These are phyloP conservation scores for Pythium dissimile DNA, from an alignment of 352 stramenopile genomes.

Conservation along the genomic window DNA sequence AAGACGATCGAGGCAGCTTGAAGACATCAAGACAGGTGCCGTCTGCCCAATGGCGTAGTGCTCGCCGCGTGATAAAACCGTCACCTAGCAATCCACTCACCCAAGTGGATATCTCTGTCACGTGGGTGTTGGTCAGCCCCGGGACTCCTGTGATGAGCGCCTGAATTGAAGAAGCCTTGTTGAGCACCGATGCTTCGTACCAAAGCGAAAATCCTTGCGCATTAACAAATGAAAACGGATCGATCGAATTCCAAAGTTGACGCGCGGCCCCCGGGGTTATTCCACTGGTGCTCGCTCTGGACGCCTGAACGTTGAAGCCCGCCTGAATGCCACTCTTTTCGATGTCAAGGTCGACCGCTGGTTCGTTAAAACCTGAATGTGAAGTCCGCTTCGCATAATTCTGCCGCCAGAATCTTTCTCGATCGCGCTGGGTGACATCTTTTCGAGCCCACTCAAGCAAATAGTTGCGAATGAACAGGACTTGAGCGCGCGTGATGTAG, in stretches of 20 bases:
- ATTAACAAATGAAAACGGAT: slow-evolving; percentile 40
- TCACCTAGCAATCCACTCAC: slow-evolving; percentile 35
- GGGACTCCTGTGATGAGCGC: slow-evolving; percentile 18
- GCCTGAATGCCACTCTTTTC: slow-evolving; percentile 44
- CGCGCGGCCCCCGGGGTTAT: slow-evolving; percentile 30
- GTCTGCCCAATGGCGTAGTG: slow-evolving; percentile 54
- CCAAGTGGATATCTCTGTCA: slow-evolving; percentile 40
- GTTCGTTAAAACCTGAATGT: slow-evolving; percentile 43
- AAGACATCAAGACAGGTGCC: slow-evolving; percentile 58
- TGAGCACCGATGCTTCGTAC: slow-evolving; percentile 17
- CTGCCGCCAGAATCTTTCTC: slow-evolving; percentile 60
- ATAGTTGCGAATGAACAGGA: slow-evolving; percentile 59
- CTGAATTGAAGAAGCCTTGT: slow-evolving; percentile 13
- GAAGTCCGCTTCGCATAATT: slow-evolving; percentile 37
- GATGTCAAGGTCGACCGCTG: slow-evolving; percentile 56
- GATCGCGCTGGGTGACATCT: slow-evolving; percentile 43
- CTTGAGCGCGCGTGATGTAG: slow-evolving; percentile 51
- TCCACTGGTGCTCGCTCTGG: slow-evolving; percentile 24
- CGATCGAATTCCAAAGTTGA: slow-evolving; percentile 44
- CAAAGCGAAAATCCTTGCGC: slow-evolving; percentile 50
- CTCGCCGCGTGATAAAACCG: slow-evolving; percentile 44
- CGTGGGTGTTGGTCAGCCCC: slow-evolving; percentile 31
- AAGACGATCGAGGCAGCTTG: slow-evolving; percentile 28
- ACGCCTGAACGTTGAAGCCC: slow-evolving; percentile 43
- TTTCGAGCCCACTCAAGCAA: slow-evolving; percentile 48